Base-by-base conservation (phyloP, 176 grass and related monocot species). In the Miscanthus lutarioriparius region DNA sequence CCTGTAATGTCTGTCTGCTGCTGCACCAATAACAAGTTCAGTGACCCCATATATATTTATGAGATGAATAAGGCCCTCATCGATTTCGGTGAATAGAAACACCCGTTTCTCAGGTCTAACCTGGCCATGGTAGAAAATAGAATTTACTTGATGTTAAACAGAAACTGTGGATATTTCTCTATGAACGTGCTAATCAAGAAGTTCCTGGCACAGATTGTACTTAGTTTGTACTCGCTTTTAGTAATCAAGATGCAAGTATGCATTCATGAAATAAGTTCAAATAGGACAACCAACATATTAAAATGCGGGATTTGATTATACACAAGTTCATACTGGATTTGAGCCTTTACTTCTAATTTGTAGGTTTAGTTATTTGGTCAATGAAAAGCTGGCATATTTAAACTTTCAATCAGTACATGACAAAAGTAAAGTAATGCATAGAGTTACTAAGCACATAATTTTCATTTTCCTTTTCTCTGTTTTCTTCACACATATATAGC, bases 1-100 rank as follows among this genome's bases (percentile, higher is more conserved):
- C 33, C 28, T 66, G 72, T 84, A 84, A 74, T 53, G 59, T 79
- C 58, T 84, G 32, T 67, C 20, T 76, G 82, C 44, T 5, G 82
- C 72, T 22, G 82, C 82, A 66, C 82, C 82, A 32, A 76, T 84
- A 53, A 84, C 82, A 67, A 84, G 72, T 76, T 76, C 48, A 47
- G 71, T 76, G 82, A 84, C 8, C 22, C 30, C 72, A 39, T 40
- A 76, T 75, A 76, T 38, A 51, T 75, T 38, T 51, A 84, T 84
- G 22, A 84, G 22, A 65, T 84, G 41, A 76, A 84, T 32, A 67
- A 84, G 59, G 3, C 82, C 72, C 36, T 76, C 43, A 11, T 51
- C 72, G 6, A 67, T 76, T 32, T 74, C 47, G 4, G 54, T 83
- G 62, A 25, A 83, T 17, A 64, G 26, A 61, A 64, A 83, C 19